Percentiles rank a stretch among this genome's conserved stretches.
These are phyloP conservation scores for Colletotrichum phormii DNA, from an alignment of 2,329 filamentous ascomycete species.

Conservation along the genomic window DNA sequence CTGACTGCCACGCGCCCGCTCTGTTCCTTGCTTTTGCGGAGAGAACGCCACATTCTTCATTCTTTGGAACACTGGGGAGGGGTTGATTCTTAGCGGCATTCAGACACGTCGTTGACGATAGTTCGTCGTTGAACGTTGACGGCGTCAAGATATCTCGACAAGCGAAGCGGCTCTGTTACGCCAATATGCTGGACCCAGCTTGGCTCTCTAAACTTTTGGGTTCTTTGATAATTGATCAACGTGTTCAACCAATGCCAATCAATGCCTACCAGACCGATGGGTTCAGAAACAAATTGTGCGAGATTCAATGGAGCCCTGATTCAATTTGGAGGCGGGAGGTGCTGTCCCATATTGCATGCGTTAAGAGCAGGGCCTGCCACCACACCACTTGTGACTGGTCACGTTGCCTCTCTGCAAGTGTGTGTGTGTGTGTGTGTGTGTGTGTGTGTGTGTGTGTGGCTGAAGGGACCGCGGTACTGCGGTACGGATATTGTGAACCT, in stretches of 20 bases:
- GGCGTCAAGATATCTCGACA: conserved; percentile 35
- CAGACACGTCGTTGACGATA: not conserved
- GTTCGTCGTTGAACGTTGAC: not conserved
- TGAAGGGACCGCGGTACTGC: not conserved
- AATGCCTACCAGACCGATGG: conserved; percentile 18
- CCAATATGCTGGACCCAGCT: conserved; percentile 23
- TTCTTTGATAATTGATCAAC: conserved; percentile 26
- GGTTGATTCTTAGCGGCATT: too few species aligned
- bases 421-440: not conserved
- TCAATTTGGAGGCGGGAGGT: conserved; percentile 32
- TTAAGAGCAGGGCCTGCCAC: conserved; percentile 20
- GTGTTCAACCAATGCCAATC: conserved; percentile 8
- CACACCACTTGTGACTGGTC: conserved; percentile 27
- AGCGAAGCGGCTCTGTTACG: conserved; percentile 49
- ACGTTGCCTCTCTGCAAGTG: conserved; percentile 17
- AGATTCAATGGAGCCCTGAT: conserved; percentile 1
- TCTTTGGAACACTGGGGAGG: not conserved
- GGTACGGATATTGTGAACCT: not conserved
- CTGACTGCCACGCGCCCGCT: conserved; percentile 22
- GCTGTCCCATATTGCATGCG: conserved; percentile 22
- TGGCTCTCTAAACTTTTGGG: conserved; percentile 8
- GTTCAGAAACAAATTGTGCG: conserved; percentile 8
- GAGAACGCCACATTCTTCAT: conserved; percentile 4
- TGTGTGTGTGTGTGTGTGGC: not conserved
- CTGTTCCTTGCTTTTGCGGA: conserved; percentile 20